A percentile compares a stretch with the other conserved stretches of the same genome.
These are phyloP conservation scores for Penicillium sp. DNA, from an alignment of 2,329 filamentous ascomycete genomes.

Conservation along the genomic window DNA sequence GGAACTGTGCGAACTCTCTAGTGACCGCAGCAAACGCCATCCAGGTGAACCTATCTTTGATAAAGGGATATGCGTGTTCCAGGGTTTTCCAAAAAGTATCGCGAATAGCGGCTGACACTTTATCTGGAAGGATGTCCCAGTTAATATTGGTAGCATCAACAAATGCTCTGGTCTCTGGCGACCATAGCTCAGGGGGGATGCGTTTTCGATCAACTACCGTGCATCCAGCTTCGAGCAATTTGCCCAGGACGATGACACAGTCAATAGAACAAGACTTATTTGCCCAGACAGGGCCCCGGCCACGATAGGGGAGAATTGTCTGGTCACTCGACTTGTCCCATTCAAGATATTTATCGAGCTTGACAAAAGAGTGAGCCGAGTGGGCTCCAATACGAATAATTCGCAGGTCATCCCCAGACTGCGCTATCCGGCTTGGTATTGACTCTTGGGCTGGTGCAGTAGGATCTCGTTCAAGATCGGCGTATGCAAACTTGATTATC, in stretches of 20 bases:
- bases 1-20: no score
- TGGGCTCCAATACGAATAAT: slow-evolving; percentile 15
- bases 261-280: slow-evolving; percentile 27
- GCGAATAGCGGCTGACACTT: slow-evolving; percentile 6
- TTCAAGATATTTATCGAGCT: neutral
- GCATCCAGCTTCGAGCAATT: slow-evolving; percentile 34
- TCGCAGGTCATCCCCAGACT: slow-evolving; percentile 11
- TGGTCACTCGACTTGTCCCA: neutral
- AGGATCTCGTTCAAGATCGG: slow-evolving; percentile 28
- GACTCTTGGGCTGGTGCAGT: slow-evolving; percentile 14
- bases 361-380: slow-evolving; percentile 5
- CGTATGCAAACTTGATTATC: slow-evolving; percentile 26
- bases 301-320: slow-evolving; percentile 19
- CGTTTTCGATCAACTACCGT: slow-evolving; percentile 28
- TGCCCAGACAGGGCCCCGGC: slow-evolving; percentile 29
- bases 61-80: no score
- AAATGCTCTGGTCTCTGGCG: slow-evolving; percentile 20
- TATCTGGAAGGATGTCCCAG: slow-evolving; percentile 24
- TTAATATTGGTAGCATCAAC: slow-evolving; percentile 26
- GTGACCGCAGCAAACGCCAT: no score
- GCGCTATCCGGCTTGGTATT: slow-evolving; percentile 12
- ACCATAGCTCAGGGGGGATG: slow-evolving; percentile 15
- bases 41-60: no score
- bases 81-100: no score
- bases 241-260: slow-evolving; percentile 32